Evolutionary conservation across 2,329 filamentous ascomycete genomes (phyloP).

Genomic region (Pyrenochaeta sp.): DNA sequence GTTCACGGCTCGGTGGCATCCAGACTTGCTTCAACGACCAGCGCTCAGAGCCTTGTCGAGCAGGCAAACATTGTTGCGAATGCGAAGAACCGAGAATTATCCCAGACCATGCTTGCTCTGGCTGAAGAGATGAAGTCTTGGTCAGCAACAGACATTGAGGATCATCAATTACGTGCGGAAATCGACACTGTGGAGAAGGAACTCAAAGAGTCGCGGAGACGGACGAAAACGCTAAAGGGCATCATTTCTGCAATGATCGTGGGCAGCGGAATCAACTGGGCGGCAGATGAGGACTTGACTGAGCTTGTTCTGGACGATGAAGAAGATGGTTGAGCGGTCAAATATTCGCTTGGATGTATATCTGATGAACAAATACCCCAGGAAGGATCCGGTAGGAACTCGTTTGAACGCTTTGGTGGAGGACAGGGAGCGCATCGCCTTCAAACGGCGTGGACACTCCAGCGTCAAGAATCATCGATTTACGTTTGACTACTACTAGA

Average conservation of each 20-base stretch:
- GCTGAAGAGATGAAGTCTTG: slow-evolving; percentile 63
- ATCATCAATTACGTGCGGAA: slow-evolving; percentile 62
- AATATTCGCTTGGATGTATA: too few relatives aligned
- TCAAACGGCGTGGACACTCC: too few relatives aligned
- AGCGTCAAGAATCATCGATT: too few relatives aligned
- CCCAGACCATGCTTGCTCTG: slow-evolving; percentile 68
- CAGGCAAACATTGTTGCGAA: slow-evolving; percentile 65
- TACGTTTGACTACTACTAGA: too few relatives aligned
- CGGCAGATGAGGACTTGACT: slow-evolving; percentile 69
- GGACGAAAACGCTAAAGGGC: slow-evolving; percentile 78
- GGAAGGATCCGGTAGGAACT: not conserved
- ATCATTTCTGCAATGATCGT: slow-evolving; percentile 79
- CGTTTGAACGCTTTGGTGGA: too few relatives aligned
- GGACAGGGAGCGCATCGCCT: too few relatives aligned
- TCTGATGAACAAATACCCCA: not conserved
- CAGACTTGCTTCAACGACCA: slow-evolving; percentile 59
- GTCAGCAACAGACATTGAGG: slow-evolving; percentile 62
- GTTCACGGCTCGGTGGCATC: slow-evolving; percentile 67
- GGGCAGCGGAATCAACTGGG: slow-evolving; percentile 85
- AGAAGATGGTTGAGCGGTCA: slow-evolving; percentile 48
- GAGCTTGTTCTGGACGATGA: slow-evolving; percentile 76
- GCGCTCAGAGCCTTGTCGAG: slow-evolving; percentile 64
- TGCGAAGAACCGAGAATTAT: slow-evolving; percentile 68
- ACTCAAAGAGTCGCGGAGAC: slow-evolving; percentile 68
- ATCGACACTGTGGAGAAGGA: slow-evolving; percentile 66